Base-by-base conservation (phyloP, 345 rosid species). In the Barbarea vulgaris region DNA sequence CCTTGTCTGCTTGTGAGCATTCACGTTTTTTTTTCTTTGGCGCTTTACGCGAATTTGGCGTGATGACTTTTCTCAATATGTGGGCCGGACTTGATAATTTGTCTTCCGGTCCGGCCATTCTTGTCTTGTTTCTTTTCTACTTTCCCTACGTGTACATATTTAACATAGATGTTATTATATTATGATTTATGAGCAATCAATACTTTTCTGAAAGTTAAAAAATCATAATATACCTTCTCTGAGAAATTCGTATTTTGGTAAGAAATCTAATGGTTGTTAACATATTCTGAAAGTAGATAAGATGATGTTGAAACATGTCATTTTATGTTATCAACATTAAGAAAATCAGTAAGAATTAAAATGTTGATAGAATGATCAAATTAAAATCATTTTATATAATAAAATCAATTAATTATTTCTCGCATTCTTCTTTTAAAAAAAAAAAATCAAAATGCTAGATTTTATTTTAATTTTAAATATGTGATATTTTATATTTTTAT, bases 31-130 rank as follows among this genome's bases (percentile, higher is more conserved):
- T 52, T 51, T 30, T 4, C 55, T 51, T 60, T 52, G 79, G 79
- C 79, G 34, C 59, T 34, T 57, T 75, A 14, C 25, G 61, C n/a
- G n/a, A n/a, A 48, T 28, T 37, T 51, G 74, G 74, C 57, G 69
- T 69, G 75, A 51, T 60, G 33, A 4, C 34, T 42, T 76, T 68
- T 67, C 63, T 69, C 28, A 41, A 69, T 31, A 12, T 41, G 75
- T 62, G 75, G 75, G 7, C 75, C 75, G 69, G 48, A 12, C 56
- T 59, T 46, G 44, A 67, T 39, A 21, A 50, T 28, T 50, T 50
- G 28, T 50, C 51, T 48, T 21, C 50, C 28, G 36, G 25, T 21
- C 50, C 28, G 36, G 25, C 0, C 48, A 22, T 33, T 59, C 34
- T 71, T 71, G 67, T 71, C 67, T 25, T 22, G 24, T 47, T 57